These are phyloP conservation scores for Citrus hindsii DNA, from an alignment of 345 rosid species.

Conservation along the genomic window DNA sequence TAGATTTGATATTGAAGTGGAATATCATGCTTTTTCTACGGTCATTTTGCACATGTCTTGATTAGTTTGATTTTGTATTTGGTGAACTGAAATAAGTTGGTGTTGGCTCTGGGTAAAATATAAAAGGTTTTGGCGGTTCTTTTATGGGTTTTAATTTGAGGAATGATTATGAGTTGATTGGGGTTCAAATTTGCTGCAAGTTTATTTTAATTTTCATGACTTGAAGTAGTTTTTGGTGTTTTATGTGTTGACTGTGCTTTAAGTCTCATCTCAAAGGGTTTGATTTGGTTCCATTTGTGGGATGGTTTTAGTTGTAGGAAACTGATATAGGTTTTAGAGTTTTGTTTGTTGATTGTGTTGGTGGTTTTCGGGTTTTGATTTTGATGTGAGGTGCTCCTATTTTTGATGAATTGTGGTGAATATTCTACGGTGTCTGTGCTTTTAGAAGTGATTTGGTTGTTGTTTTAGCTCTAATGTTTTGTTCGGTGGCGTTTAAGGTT, in stretches of 20 bases:
- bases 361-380: not conserved
- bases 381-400: not conserved
- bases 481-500: not conserved
- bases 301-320: constrained; percentile 5
- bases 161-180: not conserved
- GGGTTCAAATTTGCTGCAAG: not conserved
- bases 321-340: not conserved
- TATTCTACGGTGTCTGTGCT: not conserved
- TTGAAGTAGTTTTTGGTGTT: constrained; percentile 2
- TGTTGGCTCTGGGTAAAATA: not conserved
- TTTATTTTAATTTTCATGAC: constrained; percentile 1
- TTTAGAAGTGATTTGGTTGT: not conserved
- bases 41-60: not conserved
- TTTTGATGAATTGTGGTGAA: not conserved
- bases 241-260: not conserved
- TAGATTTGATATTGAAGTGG: not conserved
- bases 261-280: not conserved
- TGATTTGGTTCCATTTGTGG: not conserved
- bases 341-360: not conserved
- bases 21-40: not conserved
- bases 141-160: constrained; percentile 8
- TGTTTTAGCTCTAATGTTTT: not conserved
- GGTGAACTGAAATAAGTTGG: not conserved
- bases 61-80: not conserved
- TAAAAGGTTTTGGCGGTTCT: not conserved